Evolutionary conservation across 2,329 filamentous ascomycete species (phyloP), one percentile per base, ranked within the genome.

Genomic region (Cercospora janseana): DNA sequence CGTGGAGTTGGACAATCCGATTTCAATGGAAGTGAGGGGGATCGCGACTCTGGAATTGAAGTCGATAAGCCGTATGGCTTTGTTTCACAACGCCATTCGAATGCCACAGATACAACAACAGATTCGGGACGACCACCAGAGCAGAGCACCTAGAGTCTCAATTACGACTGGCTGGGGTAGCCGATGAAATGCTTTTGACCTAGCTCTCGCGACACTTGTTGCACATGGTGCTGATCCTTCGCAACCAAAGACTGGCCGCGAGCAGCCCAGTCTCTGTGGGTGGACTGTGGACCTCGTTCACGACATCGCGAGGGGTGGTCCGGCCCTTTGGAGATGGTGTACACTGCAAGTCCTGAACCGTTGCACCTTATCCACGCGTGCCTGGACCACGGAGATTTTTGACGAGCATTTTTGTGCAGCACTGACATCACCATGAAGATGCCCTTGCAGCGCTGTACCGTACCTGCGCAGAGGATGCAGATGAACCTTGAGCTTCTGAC

Each of bases 1-100:
- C 40, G 44, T 13, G 55, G 58, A 15, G 37, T 63, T 18, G 55
- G 58, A 16, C 40, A 52, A 18, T 46, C 44, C n/a, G 27, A 38
- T n/a, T 45, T 59, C 12, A 54, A 56, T 18, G 52, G 54, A 24
- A 57, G 55, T 43, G 63, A 65, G 51, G 58, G 59, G 7, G 64
- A 67, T 45, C 57, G 63, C 31, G 66, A 68, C 45, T 65, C 62
- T 47, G 66, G 64, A 20, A 62, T 67, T 23, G 64, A 63, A 49
- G 54, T 63, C 23, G 62, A 65, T 31, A 59, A 59, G 27, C 47
- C 51, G 4, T 51, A 49, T 15, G 48, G 41, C 12, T 27, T 47
- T 20, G 44, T 40, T 28, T 47, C 44, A 46, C 46, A 41, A 28
- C 32, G 44, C 32, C 32, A 38, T n/a, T 52, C 47, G 29, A 50